Evolutionary conservation across 1,139 yeast genomes (phyloP), one percentile per base, ranked within the genome.

Genomic region (Debaryomyces coudertii): DNA sequence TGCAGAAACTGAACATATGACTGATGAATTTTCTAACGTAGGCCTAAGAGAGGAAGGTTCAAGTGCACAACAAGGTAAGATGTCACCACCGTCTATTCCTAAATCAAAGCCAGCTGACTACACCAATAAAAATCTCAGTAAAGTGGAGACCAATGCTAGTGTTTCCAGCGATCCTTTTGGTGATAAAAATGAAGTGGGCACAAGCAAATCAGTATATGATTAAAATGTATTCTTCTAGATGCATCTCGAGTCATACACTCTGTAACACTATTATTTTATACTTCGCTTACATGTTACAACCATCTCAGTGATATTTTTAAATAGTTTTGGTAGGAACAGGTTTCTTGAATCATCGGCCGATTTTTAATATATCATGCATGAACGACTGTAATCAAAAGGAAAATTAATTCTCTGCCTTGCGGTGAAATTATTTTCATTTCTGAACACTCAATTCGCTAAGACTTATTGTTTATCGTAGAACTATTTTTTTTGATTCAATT

Each of bases 131-230:
- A 16, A 22, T 22, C 43, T 61, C 45, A 48, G 46, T 45, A 39
- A 65, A 53, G 49, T 56, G 2, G 57, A 59, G 7, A 68, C 76
- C 7, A 62, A 58, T 39, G 63, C 57, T 7, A 63, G 66, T 20
- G 58, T 64, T 29, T 75, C 66, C 3, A 77, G 79, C 46, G 82
- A 87, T 63, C 95, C 95, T 2, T 87, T 87, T 67, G 90, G 87
- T 8, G 93, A 87, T 57, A 69, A 73, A 14, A 71, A 85, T 53
- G 81, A 72, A 48, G 76, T 77, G 20, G 18, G 36, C 8, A 4
- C 36, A 15, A 6, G 20, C 3, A 11, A 11, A 16, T 31, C 18
- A 7, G 23, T 15, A 4, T 31, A 24, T 9, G 23, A 34, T 30
- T 16, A 9, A 28, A 20, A 5, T 5, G 22, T 20, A 20, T 20